Evolutionary conservation across 768 basidiomycete genomes (phyloP), one percentile per base, ranked within the genome.

Genomic region (Lentinula sp.): DNA sequence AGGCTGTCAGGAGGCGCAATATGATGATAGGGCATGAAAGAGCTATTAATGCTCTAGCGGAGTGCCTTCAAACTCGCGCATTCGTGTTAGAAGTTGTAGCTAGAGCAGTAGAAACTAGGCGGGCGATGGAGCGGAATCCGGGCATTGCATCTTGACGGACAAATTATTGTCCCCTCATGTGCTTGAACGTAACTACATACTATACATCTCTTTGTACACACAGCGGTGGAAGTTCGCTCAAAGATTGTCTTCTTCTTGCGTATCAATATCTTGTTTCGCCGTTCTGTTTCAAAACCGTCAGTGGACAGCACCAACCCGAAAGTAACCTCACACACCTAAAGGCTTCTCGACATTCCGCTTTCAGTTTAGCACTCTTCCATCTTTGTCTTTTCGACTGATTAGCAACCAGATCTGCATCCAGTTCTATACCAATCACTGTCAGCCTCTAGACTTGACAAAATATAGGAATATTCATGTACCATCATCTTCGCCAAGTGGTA

Each of bases 381-480:
- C 78, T 78, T 69, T 90, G 86, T 62, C 76, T 73, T 62, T 73
- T 73, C 15, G 81, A 84, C 1, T 72, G 75, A 0, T 73, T 72
- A 0, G 82, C 76, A 1, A 91, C 69, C 74, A 92, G 75, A 55
- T 84, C 84, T 13, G 78, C 71, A 64, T 93, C 92, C 52, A 93
- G 66, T 4, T 70, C 91, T 93, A 58, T n/a, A 60, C 57, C 40
- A 37, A 32, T 58, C 11, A 62, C n/a, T 43, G 18, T 21, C 40
- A 35, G 31, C 43, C 31, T 35, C 18, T 4, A 57, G 18, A 28
- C 49, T 11, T 23, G 28, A 45, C 45, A 5, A 35, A 39, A 51
- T 51, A 16, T 23, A 18, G 55, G 18, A 7, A 18, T 53, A 45
- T 42, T 6, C 16, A 61, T 84, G 70, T 67, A 93, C 93, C 80